A percentile compares a stretch with the other conserved stretches of the same genome.
Conservation (phyloP, 1,284 basidiomycete genomes). For the Apiotrichum brassicae region DNA sequence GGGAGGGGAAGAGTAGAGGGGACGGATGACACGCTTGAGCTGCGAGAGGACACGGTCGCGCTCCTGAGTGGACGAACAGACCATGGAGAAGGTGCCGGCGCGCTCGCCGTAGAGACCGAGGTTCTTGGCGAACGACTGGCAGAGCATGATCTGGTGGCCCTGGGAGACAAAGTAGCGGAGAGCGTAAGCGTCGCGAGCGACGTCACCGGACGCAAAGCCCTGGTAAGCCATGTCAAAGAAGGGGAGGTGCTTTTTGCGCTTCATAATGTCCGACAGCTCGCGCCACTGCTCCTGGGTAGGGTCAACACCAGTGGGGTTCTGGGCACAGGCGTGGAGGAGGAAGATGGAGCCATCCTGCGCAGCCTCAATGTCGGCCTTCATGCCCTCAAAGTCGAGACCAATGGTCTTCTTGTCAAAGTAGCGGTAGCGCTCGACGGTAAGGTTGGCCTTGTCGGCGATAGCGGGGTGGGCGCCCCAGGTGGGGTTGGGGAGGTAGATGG, state of each 20-base stretch:
- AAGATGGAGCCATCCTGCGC: slow-evolving; percentile 51
- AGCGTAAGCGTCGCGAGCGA: slow-evolving; percentile 86
- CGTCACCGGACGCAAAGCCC: slow-evolving; percentile 86
- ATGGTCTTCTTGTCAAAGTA: slow-evolving; percentile 95
- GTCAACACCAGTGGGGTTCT: slow-evolving; percentile 94
- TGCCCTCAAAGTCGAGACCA: slow-evolving; percentile 83
- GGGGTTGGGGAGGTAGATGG: slow-evolving; percentile 86
- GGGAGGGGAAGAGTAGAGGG: slow-evolving; percentile 98
- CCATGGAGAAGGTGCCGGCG: slow-evolving; percentile 85
- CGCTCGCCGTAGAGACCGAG: slow-evolving; percentile 97
- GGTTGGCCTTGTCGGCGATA: slow-evolving; percentile 61
- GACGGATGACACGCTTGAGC: slow-evolving; percentile 90
- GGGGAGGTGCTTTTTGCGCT: slow-evolving; percentile 53
- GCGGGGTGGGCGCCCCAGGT: slow-evolving; percentile 96
- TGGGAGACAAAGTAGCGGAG: slow-evolving; percentile 87
- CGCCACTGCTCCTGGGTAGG: slow-evolving; percentile 91
- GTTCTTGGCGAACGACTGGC: slow-evolving; percentile 98
- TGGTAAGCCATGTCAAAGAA: slow-evolving; percentile 78
- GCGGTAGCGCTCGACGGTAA: slow-evolving; percentile 65
- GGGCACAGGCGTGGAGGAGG: slow-evolving; percentile 57
- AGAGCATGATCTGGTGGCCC: slow-evolving; percentile 77
- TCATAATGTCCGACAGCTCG: slow-evolving; percentile 78
- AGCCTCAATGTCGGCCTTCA: slow-evolving; percentile 73
- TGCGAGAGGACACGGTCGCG: slow-evolving; percentile 85
- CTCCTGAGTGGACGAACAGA: slow-evolving; percentile 66